These are phyloP conservation scores for Piper longum DNA, from an alignment of 164 flowering plant genomes.

Conservation along the genomic window DNA sequence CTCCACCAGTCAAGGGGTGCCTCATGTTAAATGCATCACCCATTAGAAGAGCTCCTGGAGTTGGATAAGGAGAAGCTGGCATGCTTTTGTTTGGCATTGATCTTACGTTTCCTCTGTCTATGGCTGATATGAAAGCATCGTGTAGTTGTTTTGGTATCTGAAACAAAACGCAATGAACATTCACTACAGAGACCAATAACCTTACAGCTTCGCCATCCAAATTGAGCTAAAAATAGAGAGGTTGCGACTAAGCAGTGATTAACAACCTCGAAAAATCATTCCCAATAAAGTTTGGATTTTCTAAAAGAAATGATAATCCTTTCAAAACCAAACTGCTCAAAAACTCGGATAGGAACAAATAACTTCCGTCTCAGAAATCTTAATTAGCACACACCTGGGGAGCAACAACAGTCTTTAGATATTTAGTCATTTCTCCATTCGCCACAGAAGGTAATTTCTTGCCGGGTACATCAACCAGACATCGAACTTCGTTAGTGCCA, in stretches of 20 bases:
- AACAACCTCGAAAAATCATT: no score
- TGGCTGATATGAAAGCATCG: conserved; percentile 58
- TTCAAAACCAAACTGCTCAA: neutral
- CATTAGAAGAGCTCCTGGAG: conserved; percentile 83
- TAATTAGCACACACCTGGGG: conserved; percentile 48
- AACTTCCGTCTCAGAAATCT: no score
- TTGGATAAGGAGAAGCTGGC: conserved; percentile 89
- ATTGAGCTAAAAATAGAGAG: no score
- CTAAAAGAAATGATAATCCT: no score
- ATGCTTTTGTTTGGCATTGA: conserved; percentile 95
- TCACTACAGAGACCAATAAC: neutral
- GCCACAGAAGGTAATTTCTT: conserved; percentile 83
- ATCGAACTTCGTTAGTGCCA: conserved; percentile 76
- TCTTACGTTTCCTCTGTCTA: conserved; percentile 67
- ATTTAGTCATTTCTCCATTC: conserved; percentile 78
- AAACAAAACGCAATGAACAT: neutral
- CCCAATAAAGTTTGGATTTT: no score
- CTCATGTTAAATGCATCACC: conserved; percentile 96
- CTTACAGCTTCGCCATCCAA: no score
- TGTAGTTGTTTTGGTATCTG: conserved; percentile 58
- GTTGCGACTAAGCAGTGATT: no score
- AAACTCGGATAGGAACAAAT: no score
- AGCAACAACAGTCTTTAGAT: conserved; percentile 69
- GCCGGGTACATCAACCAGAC: conserved; percentile 94
- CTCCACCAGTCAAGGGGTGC: conserved; percentile 91